Percentiles rank a stretch among this genome's conserved stretches.
These are phyloP conservation scores for Toxoplasma gondii DNA, from an alignment of 169 alveolate species.

Conservation along the genomic window DNA sequence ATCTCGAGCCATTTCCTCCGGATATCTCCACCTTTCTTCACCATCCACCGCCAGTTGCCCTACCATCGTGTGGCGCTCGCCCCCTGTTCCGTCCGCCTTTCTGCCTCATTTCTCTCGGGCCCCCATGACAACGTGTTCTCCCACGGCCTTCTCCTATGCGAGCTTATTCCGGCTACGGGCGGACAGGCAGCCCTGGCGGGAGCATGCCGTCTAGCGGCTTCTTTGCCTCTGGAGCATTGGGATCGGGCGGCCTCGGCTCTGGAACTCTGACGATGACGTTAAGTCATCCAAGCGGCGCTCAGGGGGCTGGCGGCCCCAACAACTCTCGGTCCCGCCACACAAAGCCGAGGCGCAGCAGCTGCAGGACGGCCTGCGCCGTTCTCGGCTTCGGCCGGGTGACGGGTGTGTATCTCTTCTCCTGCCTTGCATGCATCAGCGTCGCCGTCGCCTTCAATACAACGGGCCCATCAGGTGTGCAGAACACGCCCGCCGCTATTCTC, in stretches of 20 bases:
- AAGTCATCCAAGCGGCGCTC: background rate
- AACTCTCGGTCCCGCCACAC: background rate
- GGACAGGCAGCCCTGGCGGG: background rate
- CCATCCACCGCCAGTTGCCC: background rate
- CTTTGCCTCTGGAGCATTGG: background rate
- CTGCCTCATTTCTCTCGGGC: background rate
- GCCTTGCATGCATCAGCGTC: background rate
- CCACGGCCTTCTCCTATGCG: background rate
- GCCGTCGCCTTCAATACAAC: constrained; percentile 21
- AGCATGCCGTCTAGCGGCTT: background rate
- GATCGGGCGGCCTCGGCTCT: background rate
- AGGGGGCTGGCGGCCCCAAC: background rate
- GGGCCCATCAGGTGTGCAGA: background rate
- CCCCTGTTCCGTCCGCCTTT: background rate
- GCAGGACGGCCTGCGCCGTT: constrained; percentile 30
- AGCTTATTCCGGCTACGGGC: background rate
- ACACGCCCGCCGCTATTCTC: no score
- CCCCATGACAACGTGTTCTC: background rate
- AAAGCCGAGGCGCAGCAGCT: background rate
- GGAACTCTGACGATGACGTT: background rate
- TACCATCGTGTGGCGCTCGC: background rate
- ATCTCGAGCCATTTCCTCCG: background rate
- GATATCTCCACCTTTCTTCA: background rate
- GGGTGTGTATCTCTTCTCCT: constrained; percentile 3
- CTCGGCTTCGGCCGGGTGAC: constrained; percentile 22